A percentile compares a stretch with the other conserved stretches of the same genome.
Evolutionary conservation across 345 rosid species (phyloP).

Genomic region (Syzygium grande): DNA sequence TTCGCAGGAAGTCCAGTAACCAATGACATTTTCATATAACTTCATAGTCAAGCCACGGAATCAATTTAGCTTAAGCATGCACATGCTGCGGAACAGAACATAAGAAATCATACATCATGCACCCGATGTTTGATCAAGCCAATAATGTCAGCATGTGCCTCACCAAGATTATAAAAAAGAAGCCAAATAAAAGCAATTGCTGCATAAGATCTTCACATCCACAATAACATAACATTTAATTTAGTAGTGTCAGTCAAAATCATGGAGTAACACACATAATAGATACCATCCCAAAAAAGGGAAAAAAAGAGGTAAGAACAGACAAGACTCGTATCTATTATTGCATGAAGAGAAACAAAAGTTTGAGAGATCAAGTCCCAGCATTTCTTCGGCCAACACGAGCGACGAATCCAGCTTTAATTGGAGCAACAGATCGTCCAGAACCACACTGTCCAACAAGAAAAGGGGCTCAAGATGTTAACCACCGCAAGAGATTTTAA

Average conservation of each 20-base stretch:
- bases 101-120: background rate
- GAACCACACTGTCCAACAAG: constrained; percentile 72
- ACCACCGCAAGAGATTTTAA: background rate
- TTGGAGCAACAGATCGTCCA: constrained; percentile 90
- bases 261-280: background rate
- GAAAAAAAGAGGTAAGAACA: background rate
- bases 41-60: background rate
- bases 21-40: background rate
- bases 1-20: background rate
- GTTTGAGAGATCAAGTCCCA: constrained; percentile 26
- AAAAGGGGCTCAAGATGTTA: background rate
- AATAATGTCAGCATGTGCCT: background rate
- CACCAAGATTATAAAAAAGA: background rate
- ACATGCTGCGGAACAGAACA: background rate
- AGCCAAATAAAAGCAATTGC: background rate
- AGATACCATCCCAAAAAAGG: background rate
- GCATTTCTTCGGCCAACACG: constrained; percentile 87
- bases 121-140: background rate
- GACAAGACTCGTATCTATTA: background rate
- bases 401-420: constrained; percentile 97
- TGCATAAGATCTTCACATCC: background rate
- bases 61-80: background rate
- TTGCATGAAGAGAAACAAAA: background rate
- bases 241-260: background rate
- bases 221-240: background rate